These are phyloP conservation scores for Silene uniflora DNA, from an alignment of 148 eudicot genomes.

Conservation along the genomic window DNA sequence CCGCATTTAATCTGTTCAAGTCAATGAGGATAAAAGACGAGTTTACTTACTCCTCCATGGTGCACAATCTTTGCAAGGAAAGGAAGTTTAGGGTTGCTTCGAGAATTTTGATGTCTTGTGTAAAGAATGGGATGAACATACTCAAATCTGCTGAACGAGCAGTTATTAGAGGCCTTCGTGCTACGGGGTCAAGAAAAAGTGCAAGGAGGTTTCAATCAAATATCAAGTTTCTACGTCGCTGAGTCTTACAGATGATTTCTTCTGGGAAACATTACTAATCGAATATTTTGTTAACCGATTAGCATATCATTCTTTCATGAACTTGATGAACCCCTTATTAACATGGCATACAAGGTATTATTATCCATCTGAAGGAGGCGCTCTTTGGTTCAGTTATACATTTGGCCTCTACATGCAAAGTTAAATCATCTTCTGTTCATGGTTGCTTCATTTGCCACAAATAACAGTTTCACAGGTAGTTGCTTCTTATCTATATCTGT, in stretches of 20 bases:
- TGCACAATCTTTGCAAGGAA: constrained; percentile 78
- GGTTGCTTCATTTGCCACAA: not conserved
- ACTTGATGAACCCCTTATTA: not conserved
- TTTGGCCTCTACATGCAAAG: not conserved
- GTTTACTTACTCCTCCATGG: constrained; percentile 76
- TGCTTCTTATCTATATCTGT: no score
- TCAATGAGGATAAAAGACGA: constrained; percentile 67
- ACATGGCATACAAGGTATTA: not conserved
- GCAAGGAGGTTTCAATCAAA: constrained; percentile 49
- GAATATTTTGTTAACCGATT: not conserved
- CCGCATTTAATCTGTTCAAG: constrained; percentile 61
- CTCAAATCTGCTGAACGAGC: constrained; percentile 60
- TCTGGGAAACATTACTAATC: not conserved
- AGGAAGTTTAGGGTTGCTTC: constrained; percentile 62
- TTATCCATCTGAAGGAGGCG: not conserved
- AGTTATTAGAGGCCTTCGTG: constrained; percentile 56
- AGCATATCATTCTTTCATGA: not conserved
- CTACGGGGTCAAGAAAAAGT: constrained; percentile 37
- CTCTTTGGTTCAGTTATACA: not conserved
- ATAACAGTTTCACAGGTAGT: not conserved
- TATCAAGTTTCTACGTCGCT: constrained; percentile 37
- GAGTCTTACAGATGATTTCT: constrained; percentile 14
- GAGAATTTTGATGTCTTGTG: constrained; percentile 62
- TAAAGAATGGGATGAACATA: constrained; percentile 48
- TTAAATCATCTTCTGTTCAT: not conserved